Base-by-base conservation (phyloP, 805 yeast genomes). In the Scheffersomyces coipomensis region DNA sequence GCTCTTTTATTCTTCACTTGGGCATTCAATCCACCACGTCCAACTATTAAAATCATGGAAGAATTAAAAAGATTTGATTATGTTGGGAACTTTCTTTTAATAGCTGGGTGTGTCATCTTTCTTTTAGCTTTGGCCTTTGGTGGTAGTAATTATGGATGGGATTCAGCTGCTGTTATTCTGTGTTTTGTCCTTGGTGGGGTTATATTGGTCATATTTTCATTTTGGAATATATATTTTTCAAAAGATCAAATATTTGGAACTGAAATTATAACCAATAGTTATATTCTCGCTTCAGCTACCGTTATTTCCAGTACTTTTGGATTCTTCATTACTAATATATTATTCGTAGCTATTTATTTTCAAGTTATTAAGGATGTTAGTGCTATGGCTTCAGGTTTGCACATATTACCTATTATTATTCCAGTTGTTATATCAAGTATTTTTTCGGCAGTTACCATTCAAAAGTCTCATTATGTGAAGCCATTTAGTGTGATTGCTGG, bases 61-160 rank as follows among this genome's bases (percentile, higher is more conserved):
- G 70, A 71, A 44, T 54, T 74, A 47, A 54, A 54, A 48, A 68
- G 65, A 22, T 70, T 79, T 27, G 87, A 81, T 54, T 75, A 69
- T 44, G 45, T 58, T 6, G 87, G 87, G 0, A 66, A 75, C 29
- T 43, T 73, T 17, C 55, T 74, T 11, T 58, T 76, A 24, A 61
- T 79, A 2, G 65, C 75, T 2, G 71, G 75, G 0, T 62, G 72
- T 17, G 72, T 78, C 0, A 54, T 79, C 3, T 48, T 80, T n/a
- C 61, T 79, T 34, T 64, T 80, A n/a, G 81, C 82, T 2, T 52
- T 78, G 17, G 68, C 72, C 45, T 81, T 82, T 10, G 88, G 86
- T 23, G 88, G 88, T 2, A 62, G 74, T 6, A 62, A 75, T 7
- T 80, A 70, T 52, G 54, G 64, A 0, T 84, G 89, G 89, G 48